Conservation (phyloP, 2,329 filamentous ascomycete species). For the Hypoxylon sp. region DNA sequence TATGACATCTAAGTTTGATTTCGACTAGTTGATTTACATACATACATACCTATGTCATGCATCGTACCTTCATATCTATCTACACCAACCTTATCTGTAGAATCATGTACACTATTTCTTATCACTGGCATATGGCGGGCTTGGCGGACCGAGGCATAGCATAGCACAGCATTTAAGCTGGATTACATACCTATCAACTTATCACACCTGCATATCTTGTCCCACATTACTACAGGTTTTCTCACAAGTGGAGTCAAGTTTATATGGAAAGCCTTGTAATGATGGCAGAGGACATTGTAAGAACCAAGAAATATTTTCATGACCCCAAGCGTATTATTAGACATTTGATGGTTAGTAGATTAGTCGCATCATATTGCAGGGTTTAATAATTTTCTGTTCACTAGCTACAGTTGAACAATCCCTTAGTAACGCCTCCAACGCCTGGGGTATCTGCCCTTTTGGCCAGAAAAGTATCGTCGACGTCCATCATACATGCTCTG, state of each 20-base stretch:
- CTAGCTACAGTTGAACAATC: slow-evolving; percentile 4
- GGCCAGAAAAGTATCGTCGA: slow-evolving; percentile 32
- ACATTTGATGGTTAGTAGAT: neutral
- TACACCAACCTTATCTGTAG: slow-evolving; percentile 5
- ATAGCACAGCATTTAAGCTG: slow-evolving; percentile 38
- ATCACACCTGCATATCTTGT: neutral
- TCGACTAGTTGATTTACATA: neutral
- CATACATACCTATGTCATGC: neutral
- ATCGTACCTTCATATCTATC: neutral
- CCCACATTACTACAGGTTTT: neutral
- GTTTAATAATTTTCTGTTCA: slow-evolving; percentile 7
- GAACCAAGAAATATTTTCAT: neutral
- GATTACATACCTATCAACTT: neutral
- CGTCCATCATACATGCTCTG: slow-evolving; percentile 27
- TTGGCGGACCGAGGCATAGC: slow-evolving; percentile 35
- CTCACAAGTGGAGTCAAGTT: neutral
- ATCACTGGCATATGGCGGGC: slow-evolving; percentile 9
- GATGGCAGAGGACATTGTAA: neutral
- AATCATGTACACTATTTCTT: slow-evolving; percentile 30
- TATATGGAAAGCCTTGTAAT: neutral
- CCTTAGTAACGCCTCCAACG: slow-evolving; percentile 37
- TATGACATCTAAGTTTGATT: slow-evolving; percentile 1
- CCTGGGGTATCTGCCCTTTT: slow-evolving; percentile 47
- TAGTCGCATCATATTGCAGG: neutral
- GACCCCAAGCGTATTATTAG: neutral